phyloP scores from a whole-genome alignment of 352 stramenopile species.

The Phytopythium boreale region DNA sequence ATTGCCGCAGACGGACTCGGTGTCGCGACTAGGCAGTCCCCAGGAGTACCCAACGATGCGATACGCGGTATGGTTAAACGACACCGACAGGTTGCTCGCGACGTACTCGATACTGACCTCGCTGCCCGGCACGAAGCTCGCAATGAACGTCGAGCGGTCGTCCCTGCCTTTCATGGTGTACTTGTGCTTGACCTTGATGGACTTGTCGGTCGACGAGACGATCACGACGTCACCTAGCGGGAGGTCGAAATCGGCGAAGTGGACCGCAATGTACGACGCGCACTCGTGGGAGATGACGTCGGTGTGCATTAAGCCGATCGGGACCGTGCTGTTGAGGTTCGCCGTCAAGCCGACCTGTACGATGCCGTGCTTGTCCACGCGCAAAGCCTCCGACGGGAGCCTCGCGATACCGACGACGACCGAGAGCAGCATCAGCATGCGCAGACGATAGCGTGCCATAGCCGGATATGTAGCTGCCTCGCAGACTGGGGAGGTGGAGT shows the following conservation, averaged over 20 bases:
- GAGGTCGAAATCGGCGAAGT: constrained; percentile 52
- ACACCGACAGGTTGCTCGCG: constrained; percentile 4
- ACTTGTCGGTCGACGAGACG: constrained; percentile 31
- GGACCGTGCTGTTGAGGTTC: constrained; percentile 21
- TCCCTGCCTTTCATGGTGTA: constrained; percentile 40
- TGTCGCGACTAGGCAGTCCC: constrained; percentile 26
- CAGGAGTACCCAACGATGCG: constrained; percentile 41
- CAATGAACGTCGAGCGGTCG: constrained; percentile 34
- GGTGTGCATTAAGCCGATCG: constrained; percentile 20
- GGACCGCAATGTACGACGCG: constrained; percentile 50
- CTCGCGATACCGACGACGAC: too few species aligned
- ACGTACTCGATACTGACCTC: constrained; percentile 48
- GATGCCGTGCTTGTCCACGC: constrained; percentile 21
- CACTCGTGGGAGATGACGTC: constrained; percentile 41
- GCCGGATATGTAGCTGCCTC: neutral
- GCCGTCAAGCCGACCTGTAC: constrained; percentile 36
- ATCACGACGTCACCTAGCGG: constrained; percentile 46
- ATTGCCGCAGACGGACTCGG: constrained; percentile 46
- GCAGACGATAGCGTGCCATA: neutral
- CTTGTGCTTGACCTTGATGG: constrained; percentile 17
- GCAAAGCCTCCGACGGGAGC: neutral
- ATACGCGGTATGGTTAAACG: constrained; percentile 20
- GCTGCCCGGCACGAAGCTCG: constrained; percentile 38
- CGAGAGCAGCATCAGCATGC: neutral
- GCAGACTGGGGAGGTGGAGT: neutral